Evolutionary conservation across 371 early-diverging fungal species (phyloP).

Genomic region (Blyttiomyces sp.): DNA sequence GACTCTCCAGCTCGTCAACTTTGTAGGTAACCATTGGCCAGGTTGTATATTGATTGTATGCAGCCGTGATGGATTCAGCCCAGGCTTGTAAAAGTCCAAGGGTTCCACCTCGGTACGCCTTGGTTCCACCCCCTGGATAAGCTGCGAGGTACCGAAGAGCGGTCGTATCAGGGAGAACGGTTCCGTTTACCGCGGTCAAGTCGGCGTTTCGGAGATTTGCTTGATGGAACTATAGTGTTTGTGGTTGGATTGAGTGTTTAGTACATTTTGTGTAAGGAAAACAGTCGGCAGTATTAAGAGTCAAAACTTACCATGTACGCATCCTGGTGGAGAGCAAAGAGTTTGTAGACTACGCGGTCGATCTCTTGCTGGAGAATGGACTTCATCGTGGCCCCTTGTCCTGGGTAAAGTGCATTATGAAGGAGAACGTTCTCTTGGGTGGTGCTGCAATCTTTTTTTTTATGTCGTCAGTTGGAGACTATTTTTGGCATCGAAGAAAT

Average conservation of each 20-base stretch:
- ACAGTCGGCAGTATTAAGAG: background rate
- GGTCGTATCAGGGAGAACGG: too few species aligned
- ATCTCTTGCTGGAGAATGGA: background rate
- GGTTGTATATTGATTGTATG: background rate
- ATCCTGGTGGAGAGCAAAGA: background rate
- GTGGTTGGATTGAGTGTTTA: background rate
- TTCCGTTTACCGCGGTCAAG: background rate
- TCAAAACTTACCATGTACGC: background rate
- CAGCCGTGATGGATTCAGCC: background rate
- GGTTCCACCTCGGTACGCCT: background rate
- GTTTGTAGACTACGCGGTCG: background rate
- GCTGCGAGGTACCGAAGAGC: too few species aligned
- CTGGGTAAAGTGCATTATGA: background rate
- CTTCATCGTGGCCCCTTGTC: background rate
- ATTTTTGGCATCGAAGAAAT: background rate
- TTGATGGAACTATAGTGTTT: conserved; percentile 9
- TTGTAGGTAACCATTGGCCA: conserved; percentile 6
- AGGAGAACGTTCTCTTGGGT: background rate
- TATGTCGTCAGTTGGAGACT: background rate
- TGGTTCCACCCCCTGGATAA: too few species aligned
- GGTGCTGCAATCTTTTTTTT: background rate
- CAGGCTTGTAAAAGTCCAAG: background rate
- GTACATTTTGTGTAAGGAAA: background rate
- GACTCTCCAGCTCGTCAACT: background rate
- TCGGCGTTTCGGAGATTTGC: conserved; percentile 10